Evolutionary conservation across 2,329 filamentous ascomycete genomes (phyloP).

Genomic region (Alternaria angustiovoidea): DNA sequence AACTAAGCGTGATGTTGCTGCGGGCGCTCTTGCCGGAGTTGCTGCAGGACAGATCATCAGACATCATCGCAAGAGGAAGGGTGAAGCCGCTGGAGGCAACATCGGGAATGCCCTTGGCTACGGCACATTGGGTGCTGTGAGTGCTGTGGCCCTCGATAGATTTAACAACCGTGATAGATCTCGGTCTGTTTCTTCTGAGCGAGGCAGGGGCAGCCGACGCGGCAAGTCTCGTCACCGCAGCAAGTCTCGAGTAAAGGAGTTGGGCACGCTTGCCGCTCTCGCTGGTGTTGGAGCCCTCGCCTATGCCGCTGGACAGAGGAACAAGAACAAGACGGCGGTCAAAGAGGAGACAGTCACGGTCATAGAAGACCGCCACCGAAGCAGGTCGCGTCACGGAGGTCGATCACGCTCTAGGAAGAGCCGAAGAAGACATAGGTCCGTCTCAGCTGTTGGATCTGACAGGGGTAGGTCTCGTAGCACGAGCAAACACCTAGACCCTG

Average conservation of each 20-base stretch:
- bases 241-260: slow-evolving; percentile 57
- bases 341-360: slow-evolving; percentile 47
- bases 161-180: slow-evolving; percentile 58
- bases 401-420: slow-evolving; percentile 55
- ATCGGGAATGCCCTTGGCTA: slow-evolving; percentile 65
- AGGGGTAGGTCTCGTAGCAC: slow-evolving; percentile 53
- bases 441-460: slow-evolving; percentile 40
- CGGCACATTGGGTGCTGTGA: slow-evolving; percentile 67
- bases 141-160: slow-evolving; percentile 65
- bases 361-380: slow-evolving; percentile 56
- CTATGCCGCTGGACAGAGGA: slow-evolving; percentile 59
- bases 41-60: slow-evolving; percentile 68
- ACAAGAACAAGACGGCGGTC: slow-evolving; percentile 57
- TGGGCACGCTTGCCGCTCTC: slow-evolving; percentile 67
- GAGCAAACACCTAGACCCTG: slow-evolving; percentile 53
- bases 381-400: slow-evolving; percentile 26
- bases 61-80: slow-evolving; percentile 64
- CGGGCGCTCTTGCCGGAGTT: slow-evolving; percentile 67
- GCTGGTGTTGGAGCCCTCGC: slow-evolving; percentile 68
- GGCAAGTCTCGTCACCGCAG: slow-evolving; percentile 44
- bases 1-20: slow-evolving; percentile 67
- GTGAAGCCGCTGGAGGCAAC: slow-evolving; percentile 61
- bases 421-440: slow-evolving; percentile 43
- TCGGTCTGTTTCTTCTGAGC: slow-evolving; percentile 50
- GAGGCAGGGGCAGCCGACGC: slow-evolving; percentile 33